Evolutionary conservation across 2,329 filamentous ascomycete species (phyloP).

Genomic region (Colletotrichum cereale): DNA sequence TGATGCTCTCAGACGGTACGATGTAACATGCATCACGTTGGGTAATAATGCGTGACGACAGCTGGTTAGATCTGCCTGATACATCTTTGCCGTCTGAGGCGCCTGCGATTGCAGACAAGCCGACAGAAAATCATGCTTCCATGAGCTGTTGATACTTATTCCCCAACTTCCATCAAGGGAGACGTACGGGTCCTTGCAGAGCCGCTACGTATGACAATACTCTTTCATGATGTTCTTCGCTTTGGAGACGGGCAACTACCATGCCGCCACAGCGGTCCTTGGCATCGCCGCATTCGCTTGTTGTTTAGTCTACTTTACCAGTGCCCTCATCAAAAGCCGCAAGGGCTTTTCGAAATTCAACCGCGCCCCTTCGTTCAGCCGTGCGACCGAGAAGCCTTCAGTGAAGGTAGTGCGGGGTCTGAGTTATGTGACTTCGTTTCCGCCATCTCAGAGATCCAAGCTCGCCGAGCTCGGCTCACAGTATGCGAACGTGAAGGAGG

Average conservation of each 20-base stretch:
- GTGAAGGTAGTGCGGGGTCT: background rate
- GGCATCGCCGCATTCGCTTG: constrained; percentile 10
- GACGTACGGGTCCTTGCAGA: background rate
- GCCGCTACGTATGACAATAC: background rate
- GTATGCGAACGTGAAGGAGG: constrained; percentile 13
- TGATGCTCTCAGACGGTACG: background rate
- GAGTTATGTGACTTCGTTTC: constrained; percentile 46
- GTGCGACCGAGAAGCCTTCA: background rate
- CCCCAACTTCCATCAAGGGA: background rate
- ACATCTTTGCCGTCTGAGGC: background rate
- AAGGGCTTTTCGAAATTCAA: constrained; percentile 1
- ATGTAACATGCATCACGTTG: background rate
- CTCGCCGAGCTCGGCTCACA: constrained; percentile 38
- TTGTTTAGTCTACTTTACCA: constrained; percentile 19
- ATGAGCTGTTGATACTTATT: constrained; percentile 3
- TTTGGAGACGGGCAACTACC: background rate
- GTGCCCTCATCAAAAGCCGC: constrained; percentile 2
- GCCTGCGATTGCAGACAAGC: background rate
- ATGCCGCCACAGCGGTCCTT: constrained; percentile 5
- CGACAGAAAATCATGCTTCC: constrained; percentile 6
- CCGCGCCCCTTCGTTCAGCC: constrained; percentile 20
- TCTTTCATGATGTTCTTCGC: constrained; percentile 12
- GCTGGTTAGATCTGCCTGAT: constrained; percentile 9
- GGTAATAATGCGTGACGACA: background rate
- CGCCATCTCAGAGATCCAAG: constrained; percentile 44